phyloP scores from a whole-genome alignment of 208 protist species.

The Angomonas deanei region DNA sequence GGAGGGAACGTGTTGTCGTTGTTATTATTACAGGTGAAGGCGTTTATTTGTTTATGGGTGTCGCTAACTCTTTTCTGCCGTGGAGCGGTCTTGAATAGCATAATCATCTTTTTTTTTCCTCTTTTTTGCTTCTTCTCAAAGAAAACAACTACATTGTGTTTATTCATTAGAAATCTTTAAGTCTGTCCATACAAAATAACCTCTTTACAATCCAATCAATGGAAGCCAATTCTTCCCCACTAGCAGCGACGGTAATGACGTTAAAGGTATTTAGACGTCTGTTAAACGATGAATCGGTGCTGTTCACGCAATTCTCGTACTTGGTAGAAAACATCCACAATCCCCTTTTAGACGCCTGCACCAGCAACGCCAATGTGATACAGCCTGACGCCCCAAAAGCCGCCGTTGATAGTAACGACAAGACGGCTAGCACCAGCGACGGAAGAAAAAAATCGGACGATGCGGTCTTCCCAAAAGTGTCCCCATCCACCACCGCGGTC shows the following conservation, averaged over 20 bases:
- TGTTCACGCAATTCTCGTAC: slow-evolving; percentile 54
- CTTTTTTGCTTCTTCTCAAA: slow-evolving; percentile 27
- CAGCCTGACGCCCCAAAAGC: too few relatives aligned
- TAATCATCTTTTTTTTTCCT: too few relatives aligned
- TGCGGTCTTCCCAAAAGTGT: background rate
- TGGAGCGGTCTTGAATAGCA: too few relatives aligned
- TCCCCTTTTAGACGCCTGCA: slow-evolving; percentile 24
- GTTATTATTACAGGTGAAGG: too few relatives aligned
- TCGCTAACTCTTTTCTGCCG: too few relatives aligned
- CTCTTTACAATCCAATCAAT: background rate
- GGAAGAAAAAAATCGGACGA: background rate
- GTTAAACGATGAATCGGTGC: slow-evolving; percentile 48
- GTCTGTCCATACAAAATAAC: background rate
- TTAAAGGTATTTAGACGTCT: slow-evolving; percentile 53
- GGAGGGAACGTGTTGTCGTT: background rate
- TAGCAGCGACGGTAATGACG: slow-evolving; percentile 13
- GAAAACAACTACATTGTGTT: background rate
- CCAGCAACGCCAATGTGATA: too few relatives aligned
- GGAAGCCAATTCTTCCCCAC: background rate
- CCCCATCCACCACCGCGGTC: background rate
- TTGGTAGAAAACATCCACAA: slow-evolving; percentile 59
- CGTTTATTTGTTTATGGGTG: too few relatives aligned
- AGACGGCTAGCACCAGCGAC: background rate
- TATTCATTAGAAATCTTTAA: background rate
- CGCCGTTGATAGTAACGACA: background rate